Evolutionary conservation across 2,329 filamentous ascomycete genomes (phyloP), one percentile per base, ranked within the genome.

Genomic region (Ophiostoma novo-ulmi): DNA sequence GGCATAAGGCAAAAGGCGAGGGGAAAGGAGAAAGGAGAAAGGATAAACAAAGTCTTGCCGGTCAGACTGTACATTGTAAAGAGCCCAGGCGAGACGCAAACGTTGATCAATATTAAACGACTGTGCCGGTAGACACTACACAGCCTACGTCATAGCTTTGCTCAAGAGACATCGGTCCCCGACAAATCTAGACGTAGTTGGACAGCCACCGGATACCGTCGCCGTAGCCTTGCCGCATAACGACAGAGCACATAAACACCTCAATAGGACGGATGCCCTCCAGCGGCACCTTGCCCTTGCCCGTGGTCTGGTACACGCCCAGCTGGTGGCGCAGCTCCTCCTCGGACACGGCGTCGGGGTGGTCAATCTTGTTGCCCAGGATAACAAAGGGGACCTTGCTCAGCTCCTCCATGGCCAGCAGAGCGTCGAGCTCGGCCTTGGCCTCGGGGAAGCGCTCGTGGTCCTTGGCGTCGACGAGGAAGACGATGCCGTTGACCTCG

Each of bases 321-420:
- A 99, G 85, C 80, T 94, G 91, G 80, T 94, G 90, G 81, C 95
- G 88, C 78, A 98, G 87, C 84, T 97, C 93, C 77, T 98, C 94
- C 86, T 99, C 95, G 75, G 91, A 94, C 70, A 98, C 90, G 74
- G 95, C 95, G 76, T 96, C 91, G 70, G 94, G 94, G 84, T 98
- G 94, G 81, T 99, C 95, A 81, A 99, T 99, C 89, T 99, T 99
- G 89, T 99, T 99, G 77, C 95, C 95, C 74, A 99, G 88, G 76
- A 99, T 89, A 73, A 98, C 88, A 81, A 98, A 98, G 70, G 95
- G 95, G 10, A 97, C 95, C 85, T 97, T 97, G 80, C 88, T 85
- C 55, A 99, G 88, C 80, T 98, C 94, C 83, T 99, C 95, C 94
- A 99, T 97, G 73, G 92, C 89, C 75, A 99, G 87, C 69, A 98